Conservation (phyloP, 2,329 filamentous ascomycete species). For the Sclerotinia borealis region DNA sequence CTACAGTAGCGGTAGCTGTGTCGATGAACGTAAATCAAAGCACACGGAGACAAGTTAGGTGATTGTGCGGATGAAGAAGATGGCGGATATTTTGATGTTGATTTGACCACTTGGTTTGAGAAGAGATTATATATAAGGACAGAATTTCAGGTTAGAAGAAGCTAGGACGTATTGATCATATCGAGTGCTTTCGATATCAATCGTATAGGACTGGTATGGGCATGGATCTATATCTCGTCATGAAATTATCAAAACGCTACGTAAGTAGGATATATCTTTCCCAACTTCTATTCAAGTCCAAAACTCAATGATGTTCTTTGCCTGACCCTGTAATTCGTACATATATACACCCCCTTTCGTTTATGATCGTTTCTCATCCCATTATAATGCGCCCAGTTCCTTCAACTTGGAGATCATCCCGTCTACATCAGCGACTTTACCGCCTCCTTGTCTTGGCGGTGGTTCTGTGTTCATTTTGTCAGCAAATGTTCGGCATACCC, state of each 20-base stretch:
- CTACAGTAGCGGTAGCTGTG: too few relatives aligned
- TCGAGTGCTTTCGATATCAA: background rate
- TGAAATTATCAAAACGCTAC: background rate
- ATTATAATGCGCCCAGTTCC: conserved; percentile 70
- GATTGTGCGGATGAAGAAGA: too few relatives aligned
- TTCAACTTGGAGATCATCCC: conserved; percentile 92
- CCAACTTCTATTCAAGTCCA: background rate
- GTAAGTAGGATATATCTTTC: background rate
- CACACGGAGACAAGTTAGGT: too few relatives aligned
- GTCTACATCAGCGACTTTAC: conserved; percentile 96
- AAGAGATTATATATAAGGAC: too few relatives aligned
- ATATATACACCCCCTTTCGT: conserved; percentile 9
- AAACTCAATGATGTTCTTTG: background rate
- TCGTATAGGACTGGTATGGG: background rate
- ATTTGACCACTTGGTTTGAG: too few relatives aligned
- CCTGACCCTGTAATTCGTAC: conserved; percentile 2
- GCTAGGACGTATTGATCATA: background rate
- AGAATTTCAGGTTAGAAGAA: too few relatives aligned
- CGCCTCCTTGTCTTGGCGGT: conserved; percentile 78
- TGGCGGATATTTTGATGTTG: too few relatives aligned
- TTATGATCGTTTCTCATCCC: background rate
- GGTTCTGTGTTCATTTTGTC: conserved; percentile 55
- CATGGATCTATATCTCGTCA: background rate
- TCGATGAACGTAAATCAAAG: too few relatives aligned
- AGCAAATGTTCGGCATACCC: background rate